Evolutionary conservation across 1,139 yeast species (phyloP).

Genomic region (Kodamaea sp.): DNA sequence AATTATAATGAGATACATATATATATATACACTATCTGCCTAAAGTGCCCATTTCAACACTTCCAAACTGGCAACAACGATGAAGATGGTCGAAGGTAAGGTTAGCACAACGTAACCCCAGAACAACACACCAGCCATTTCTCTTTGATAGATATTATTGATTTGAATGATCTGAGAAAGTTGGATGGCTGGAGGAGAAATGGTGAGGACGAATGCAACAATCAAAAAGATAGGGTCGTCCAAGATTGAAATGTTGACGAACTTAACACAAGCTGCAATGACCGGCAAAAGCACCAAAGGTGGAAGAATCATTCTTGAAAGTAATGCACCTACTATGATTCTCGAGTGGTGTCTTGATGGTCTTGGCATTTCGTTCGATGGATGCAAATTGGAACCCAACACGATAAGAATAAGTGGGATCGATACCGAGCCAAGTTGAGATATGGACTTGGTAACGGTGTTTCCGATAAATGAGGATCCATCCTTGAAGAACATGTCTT

Average conservation of each 20-base stretch:
- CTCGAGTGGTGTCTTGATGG: slow-evolving; percentile 58
- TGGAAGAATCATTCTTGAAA: slow-evolving; percentile 79
- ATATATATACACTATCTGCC: too few species aligned
- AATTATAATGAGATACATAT: too few species aligned
- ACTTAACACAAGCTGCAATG: slow-evolving; percentile 67
- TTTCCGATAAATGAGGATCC: slow-evolving; percentile 60
- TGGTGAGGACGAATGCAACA: slow-evolving; percentile 71
- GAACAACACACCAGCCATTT: slow-evolving; percentile 84
- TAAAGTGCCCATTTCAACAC: slow-evolving; percentile 65
- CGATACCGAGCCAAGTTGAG: slow-evolving; percentile 83
- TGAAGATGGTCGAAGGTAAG: slow-evolving; percentile 72
- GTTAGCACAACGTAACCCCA: slow-evolving; percentile 84
- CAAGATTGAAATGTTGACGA: slow-evolving; percentile 63
- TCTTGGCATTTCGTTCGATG: slow-evolving; percentile 65
- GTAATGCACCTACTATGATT: slow-evolving; percentile 65
- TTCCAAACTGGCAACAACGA: slow-evolving; percentile 68
- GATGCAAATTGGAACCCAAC: slow-evolving; percentile 73
- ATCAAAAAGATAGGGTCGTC: slow-evolving; percentile 84
- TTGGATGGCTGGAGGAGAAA: slow-evolving; percentile 86
- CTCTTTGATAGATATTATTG: slow-evolving; percentile 73
- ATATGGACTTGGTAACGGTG: slow-evolving; percentile 74
- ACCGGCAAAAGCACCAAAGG: slow-evolving; percentile 66
- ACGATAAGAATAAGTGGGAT: slow-evolving; percentile 73
- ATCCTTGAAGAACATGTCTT: slow-evolving; percentile 61
- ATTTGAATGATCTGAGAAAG: slow-evolving; percentile 79